phyloP scores from a whole-genome alignment of 2,329 filamentous ascomycete genomes.

The Scopulariopsis brevicaulis region DNA sequence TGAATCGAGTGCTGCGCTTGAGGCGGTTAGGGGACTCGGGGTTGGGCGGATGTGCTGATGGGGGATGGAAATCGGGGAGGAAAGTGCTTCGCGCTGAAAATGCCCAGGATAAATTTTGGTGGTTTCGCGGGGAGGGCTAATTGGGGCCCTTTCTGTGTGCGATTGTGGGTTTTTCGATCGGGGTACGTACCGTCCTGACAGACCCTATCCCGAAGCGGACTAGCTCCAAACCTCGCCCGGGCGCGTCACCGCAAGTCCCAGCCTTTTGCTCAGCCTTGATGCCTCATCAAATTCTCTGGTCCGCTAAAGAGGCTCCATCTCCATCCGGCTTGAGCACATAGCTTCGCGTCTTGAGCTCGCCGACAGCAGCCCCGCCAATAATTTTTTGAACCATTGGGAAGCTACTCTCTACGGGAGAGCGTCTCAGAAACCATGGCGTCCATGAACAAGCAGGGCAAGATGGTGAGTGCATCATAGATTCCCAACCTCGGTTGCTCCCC shows the following conservation, averaged over 20 bases:
- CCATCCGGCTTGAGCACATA: slow-evolving; percentile 2
- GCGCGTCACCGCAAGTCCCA: background rate
- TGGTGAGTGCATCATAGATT: slow-evolving; percentile 61
- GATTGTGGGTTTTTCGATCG: background rate
- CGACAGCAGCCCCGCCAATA: slow-evolving; percentile 7
- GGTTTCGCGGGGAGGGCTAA: background rate
- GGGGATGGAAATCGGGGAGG: background rate
- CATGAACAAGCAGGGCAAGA: slow-evolving; percentile 91
- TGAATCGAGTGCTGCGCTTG: slow-evolving; percentile 4
- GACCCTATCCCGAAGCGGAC: background rate
- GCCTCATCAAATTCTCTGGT: slow-evolving; percentile 2
- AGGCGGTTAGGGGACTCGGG: background rate
- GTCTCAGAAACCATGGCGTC: slow-evolving; percentile 42
- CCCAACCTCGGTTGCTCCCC: slow-evolving; percentile 6
- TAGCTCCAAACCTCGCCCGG: background rate
- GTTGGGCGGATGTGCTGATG: background rate
- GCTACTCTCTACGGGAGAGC: slow-evolving; percentile 4
- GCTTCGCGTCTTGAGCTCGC: slow-evolving; percentile 1
- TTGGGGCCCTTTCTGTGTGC: slow-evolving; percentile 1
- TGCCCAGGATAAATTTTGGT: slow-evolving; percentile 1
- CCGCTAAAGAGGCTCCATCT: background rate
- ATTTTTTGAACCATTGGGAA: slow-evolving; percentile 19
- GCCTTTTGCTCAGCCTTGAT: slow-evolving; percentile 4
- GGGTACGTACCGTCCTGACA: background rate
- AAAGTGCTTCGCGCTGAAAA: background rate